phyloP scores from a whole-genome alignment of 495 filamentous ascomycete genomes.

The Penicillium simplicissimum region DNA sequence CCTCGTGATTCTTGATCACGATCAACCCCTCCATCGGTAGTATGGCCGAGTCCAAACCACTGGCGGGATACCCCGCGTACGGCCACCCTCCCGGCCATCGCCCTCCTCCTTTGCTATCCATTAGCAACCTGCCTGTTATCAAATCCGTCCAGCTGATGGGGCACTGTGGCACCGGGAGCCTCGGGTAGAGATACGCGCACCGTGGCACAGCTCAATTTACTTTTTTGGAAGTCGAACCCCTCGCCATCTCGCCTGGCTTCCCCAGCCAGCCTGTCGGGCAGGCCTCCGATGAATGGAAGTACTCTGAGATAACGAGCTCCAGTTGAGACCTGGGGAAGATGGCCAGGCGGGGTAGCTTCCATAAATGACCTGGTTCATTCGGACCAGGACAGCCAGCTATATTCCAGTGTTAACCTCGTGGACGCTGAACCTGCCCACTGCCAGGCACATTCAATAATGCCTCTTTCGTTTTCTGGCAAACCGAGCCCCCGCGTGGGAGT shows the following conservation, averaged over 20 bases:
- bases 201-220: not conserved
- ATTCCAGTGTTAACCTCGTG: not conserved
- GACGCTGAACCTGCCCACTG: not conserved
- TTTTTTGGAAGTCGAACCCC: not conserved
- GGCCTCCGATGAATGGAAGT: constrained; percentile 5
- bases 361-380: constrained; percentile 15
- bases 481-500: constrained; percentile 12
- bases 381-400: not conserved
- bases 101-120: not conserved
- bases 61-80: constrained; percentile 7
- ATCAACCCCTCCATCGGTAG: constrained; percentile 4
- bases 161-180: not conserved
- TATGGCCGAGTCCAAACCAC: constrained; percentile 2
- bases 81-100: constrained; percentile 19
- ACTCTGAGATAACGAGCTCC: constrained; percentile 10
- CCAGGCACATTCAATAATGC: constrained; percentile 13
- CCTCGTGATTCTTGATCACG: not conserved
- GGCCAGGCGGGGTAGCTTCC: constrained; percentile 16
- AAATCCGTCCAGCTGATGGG: not conserved
- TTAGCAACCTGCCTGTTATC: constrained; percentile 14
- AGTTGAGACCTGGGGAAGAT: constrained; percentile 9
- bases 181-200: not conserved
- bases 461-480: constrained; percentile 19
- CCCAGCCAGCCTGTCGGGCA: constrained; percentile 10
- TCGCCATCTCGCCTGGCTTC: not conserved